These are phyloP conservation scores for Carex scoparia DNA, from an alignment of 176 grass and related monocot genomes.

Conservation along the genomic window DNA sequence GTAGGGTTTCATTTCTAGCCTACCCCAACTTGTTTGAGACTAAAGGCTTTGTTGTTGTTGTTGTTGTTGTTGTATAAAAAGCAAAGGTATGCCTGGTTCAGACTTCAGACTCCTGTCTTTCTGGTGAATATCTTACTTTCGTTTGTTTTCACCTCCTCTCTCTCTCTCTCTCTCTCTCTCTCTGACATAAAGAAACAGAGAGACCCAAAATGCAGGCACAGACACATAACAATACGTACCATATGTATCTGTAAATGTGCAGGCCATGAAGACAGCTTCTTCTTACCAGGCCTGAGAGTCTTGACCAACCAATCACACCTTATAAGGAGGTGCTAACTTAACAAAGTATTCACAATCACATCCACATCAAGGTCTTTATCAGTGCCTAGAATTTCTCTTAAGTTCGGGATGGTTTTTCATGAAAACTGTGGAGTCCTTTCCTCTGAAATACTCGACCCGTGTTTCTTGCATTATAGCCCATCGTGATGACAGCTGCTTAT, in stretches of 20 bases:
- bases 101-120: not conserved
- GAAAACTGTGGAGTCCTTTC: constrained; percentile 84
- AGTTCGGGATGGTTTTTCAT: constrained; percentile 85
- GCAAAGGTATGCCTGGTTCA: not conserved
- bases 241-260: constrained; percentile 91
- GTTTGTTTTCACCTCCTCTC: not conserved
- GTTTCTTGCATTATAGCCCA: constrained; percentile 99
- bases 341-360: constrained; percentile 70
- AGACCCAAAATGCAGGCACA: not conserved
- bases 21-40: too few species aligned
- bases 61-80: too few species aligned
- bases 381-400: constrained; percentile 58
- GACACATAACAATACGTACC: constrained; percentile 36
- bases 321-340: constrained; percentile 71
- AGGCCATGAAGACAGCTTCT: constrained; percentile 97
- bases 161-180: not conserved
- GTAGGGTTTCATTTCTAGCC: too few species aligned
- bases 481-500: constrained; percentile 90
- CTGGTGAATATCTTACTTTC: not conserved
- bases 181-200: not conserved
- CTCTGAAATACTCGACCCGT: constrained; percentile 95
- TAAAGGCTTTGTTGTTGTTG: too few species aligned
- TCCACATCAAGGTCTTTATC: constrained; percentile 85
- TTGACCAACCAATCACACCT: constrained; percentile 92
- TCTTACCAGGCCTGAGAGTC: constrained; percentile 93